Base-by-base conservation (phyloP, 228 moss, liverwort and hornwort genomes). In the Sphagnum fallax region DNA sequence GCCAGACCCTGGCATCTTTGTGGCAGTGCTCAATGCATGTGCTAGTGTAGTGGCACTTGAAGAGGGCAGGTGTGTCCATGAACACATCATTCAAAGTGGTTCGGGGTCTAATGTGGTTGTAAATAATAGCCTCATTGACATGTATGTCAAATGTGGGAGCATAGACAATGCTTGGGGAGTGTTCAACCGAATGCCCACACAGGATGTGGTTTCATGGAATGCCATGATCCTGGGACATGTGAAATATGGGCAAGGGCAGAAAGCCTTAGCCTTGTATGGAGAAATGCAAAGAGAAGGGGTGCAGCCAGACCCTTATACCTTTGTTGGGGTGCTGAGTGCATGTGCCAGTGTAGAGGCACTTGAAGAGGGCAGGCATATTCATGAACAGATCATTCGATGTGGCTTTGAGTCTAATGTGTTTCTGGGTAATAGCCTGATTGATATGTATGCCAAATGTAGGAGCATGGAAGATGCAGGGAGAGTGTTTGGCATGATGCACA, bases 161-260 rank as follows among this genome's bases (percentile, higher is more conserved):
- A 18, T 71, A 52, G 52, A 62, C 10, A 53, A 61, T n/a, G 71
- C 71, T 6, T 9, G 50, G 16, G 10, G 48, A 4, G 15, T 71
- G 16, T 71, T 71, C 5, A 52, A 71, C 16, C 52, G 48, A 71
- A 71, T 71, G 71, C 52, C 51, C 5, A 64, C 6, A 10, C 52
- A 52, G 10, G 71, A 71, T n/a, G 71, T 71, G 13, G 63, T 71
- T 47, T 71, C 71, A 6, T 71, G 71, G 71, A 71, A 71, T 62
- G 49, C 62, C 16, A 51, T 71, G 63, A 62, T 71, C 47, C 52
- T 62, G 5, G 71, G 71, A 32, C 52, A 52, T 16, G 10, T 48
- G 10, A 62, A 71, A n/a, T 51, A 51, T n/a, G 71, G 71, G 47
- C 63, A n/a, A 16, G 62, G 71, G 53, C 52, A 47, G 32, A 47